These are phyloP conservation scores for Panicum miliaceum DNA, from an alignment of 176 grass and related monocot genomes.

Conservation along the genomic window DNA sequence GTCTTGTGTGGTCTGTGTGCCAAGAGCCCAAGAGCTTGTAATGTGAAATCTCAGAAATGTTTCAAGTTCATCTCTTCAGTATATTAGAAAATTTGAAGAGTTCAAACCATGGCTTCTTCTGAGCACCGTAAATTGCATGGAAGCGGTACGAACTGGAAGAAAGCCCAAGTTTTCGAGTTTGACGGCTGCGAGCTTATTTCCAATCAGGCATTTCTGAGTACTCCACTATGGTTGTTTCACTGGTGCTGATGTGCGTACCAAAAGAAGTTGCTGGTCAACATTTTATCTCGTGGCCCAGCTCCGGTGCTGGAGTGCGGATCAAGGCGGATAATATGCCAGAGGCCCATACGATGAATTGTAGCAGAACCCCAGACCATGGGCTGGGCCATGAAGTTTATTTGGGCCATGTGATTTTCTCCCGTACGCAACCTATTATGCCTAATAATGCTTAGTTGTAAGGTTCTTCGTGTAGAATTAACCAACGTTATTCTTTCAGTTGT, in stretches of 20 bases:
- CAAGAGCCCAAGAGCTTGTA: constrained; percentile 45
- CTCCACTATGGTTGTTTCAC: too few species aligned
- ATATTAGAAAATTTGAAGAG: constrained; percentile 39
- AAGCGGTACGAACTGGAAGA: neutral
- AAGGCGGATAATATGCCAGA: too few species aligned
- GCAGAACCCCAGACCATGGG: neutral
- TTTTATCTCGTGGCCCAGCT: too few species aligned
- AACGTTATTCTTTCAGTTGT: too few species aligned
- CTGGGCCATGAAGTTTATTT: neutral
- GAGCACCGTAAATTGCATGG: neutral
- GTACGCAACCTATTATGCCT: neutral
- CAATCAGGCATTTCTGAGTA: too few species aligned
- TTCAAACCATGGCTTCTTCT: neutral
- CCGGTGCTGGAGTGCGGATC: too few species aligned
- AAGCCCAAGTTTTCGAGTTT: neutral
- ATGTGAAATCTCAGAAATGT: constrained; percentile 37
- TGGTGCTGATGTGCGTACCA: too few species aligned
- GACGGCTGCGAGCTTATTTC: neutral
- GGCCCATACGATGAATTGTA: neutral
- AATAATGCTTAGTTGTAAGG: too few species aligned
- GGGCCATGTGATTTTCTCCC: neutral
- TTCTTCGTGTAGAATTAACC: too few species aligned
- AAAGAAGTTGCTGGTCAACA: too few species aligned
- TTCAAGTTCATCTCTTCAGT: constrained; percentile 38
- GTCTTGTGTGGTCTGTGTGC: constrained; percentile 36